Percentiles rank a stretch among this genome's conserved stretches.
phyloP scores from a whole-genome alignment of 345 rosid genomes.

The Populus simonii region DNA sequence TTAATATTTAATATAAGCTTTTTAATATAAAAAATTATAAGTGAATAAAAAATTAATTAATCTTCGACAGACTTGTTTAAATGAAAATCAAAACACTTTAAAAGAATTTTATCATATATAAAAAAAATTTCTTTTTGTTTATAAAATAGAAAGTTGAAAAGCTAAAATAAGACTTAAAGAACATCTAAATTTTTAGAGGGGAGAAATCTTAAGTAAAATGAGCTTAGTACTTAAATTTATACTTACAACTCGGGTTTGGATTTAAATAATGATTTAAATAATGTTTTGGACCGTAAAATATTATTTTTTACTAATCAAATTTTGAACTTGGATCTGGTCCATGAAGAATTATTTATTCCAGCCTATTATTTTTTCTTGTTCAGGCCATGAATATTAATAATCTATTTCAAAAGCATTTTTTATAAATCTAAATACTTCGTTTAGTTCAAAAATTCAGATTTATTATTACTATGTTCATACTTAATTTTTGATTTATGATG shows the following conservation, averaged over 20 bases:
- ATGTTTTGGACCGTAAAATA: accelerated
- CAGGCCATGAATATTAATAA: too few relatives aligned
- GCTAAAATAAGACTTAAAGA: too few relatives aligned
- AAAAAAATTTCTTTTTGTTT: accelerated
- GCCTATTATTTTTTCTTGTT: too few relatives aligned
- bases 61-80: accelerated
- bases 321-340: too few relatives aligned
- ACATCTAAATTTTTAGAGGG: too few relatives aligned
- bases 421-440: too few relatives aligned
- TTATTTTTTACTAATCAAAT: too few relatives aligned
- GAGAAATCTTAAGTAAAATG: accelerated
- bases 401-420: neutral
- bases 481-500: neutral
- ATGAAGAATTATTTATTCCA: too few relatives aligned
- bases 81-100: too few relatives aligned
- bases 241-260: accelerated
- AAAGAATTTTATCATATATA: too few relatives aligned
- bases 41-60: neutral
- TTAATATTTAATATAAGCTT: neutral
- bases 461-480: neutral
- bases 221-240: neutral
- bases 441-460: too few relatives aligned
- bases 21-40: neutral
- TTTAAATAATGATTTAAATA: neutral
- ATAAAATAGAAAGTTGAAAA: too few relatives aligned